Percentiles rank a stretch among this genome's conserved stretches.
phyloP scores from a whole-genome alignment of 768 basidiomycete species.

The Kwoniella dendrophila region DNA sequence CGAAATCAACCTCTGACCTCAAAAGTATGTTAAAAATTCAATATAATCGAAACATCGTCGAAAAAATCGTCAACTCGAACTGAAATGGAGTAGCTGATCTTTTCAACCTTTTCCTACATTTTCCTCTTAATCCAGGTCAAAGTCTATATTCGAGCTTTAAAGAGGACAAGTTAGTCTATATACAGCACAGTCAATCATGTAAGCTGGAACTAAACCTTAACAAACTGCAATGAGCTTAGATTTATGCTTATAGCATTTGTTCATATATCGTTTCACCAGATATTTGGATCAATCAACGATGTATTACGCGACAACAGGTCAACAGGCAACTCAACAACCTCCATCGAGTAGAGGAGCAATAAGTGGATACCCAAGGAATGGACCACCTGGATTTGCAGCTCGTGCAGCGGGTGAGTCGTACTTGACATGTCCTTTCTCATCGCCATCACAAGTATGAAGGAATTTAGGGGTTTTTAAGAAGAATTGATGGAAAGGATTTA shows the following conservation, averaged over 20 bases:
- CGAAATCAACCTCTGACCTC: background rate
- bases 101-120: background rate
- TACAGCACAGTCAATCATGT: too few species aligned
- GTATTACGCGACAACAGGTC: conserved; percentile 51
- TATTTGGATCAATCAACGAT: conserved; percentile 27
- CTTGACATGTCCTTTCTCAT: background rate
- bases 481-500: too few species aligned
- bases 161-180: conserved; percentile 1
- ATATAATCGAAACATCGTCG: background rate
- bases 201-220: too few species aligned
- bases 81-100: background rate
- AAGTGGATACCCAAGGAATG: conserved; percentile 34
- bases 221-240: background rate
- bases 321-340: conserved; percentile 39
- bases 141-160: background rate
- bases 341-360: conserved; percentile 23
- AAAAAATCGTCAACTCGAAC: background rate
- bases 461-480: background rate
- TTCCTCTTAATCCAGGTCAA: background rate
- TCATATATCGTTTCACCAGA: too few species aligned
- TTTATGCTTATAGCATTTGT: too few species aligned
- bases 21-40: background rate
- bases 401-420: conserved; percentile 37
- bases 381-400: conserved; percentile 45
- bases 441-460: background rate